phyloP scores from a whole-genome alignment of 2,329 filamentous ascomycete species.

The Lasiodiplodia hormozganensis region DNA sequence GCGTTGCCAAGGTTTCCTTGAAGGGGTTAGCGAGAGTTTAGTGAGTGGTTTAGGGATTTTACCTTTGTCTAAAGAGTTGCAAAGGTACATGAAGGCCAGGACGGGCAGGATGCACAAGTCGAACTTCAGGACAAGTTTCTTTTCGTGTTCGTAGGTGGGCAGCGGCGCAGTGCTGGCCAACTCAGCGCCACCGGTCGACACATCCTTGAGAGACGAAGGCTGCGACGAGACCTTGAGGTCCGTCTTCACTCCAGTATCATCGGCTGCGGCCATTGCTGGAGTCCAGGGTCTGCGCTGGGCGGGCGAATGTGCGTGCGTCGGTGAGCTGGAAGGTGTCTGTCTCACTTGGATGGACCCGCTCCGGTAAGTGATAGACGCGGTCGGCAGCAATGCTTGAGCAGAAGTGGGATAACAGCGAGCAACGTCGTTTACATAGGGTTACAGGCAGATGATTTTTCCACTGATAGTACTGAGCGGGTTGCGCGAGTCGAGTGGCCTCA shows the following conservation, averaged over 20 bases:
- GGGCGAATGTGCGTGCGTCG: neutral
- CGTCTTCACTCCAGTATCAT: conserved; percentile 10
- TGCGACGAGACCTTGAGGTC: conserved; percentile 25
- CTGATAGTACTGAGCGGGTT: neutral
- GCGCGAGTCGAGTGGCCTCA: conserved; percentile 11
- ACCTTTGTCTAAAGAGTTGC: conserved; percentile 45
- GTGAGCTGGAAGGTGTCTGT: neutral
- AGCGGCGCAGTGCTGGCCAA: neutral
- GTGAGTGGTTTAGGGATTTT: neutral
- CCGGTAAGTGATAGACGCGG: neutral
- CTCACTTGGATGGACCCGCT: neutral
- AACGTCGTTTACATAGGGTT: neutral
- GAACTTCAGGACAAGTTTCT: conserved; percentile 61
- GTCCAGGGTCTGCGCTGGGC: neutral
- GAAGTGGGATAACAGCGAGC: conserved; percentile 3
- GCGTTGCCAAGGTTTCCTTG: conserved; percentile 49
- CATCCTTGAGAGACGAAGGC: conserved; percentile 26
- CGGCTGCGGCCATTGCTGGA: conserved; percentile 8
- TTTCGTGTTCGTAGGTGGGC: conserved; percentile 35
- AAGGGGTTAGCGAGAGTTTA: conserved; percentile 36
- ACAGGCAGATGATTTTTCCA: neutral
- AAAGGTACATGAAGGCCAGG: conserved; percentile 66
- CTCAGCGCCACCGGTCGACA: conserved; percentile 11
- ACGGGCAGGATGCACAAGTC: conserved; percentile 63
- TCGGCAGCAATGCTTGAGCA: neutral